Percentiles rank a stretch among this genome's conserved stretches.
phyloP scores from a whole-genome alignment of 805 yeast genomes.

The Wickerhamomyces pijperi region DNA sequence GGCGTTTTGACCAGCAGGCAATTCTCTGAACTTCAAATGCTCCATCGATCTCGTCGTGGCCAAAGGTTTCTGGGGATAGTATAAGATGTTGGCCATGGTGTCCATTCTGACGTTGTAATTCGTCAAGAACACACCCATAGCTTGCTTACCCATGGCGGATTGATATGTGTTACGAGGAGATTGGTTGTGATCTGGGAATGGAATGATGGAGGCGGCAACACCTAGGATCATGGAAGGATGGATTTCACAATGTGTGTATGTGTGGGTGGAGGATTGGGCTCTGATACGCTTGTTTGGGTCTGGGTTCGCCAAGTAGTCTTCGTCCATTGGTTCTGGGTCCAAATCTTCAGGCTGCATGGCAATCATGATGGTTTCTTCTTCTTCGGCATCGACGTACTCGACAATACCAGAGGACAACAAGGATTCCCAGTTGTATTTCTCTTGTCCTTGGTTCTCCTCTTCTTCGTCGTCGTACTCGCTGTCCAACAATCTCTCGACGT shows the following conservation, averaged over 20 bases:
- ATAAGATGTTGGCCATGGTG: slow-evolving; percentile 96
- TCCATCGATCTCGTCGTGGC: slow-evolving; percentile 99
- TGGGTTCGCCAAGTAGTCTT: slow-evolving; percentile 19
- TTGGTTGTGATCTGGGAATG: slow-evolving; percentile 99
- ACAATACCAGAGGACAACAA: slow-evolving; percentile 78
- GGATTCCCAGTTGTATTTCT: slow-evolving; percentile 84
- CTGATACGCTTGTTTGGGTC: slow-evolving; percentile 73
- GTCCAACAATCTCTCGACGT: slow-evolving; percentile 59
- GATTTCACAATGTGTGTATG: slow-evolving; percentile 97
- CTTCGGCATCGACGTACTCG: slow-evolving; percentile 97
- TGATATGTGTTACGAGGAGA: slow-evolving; percentile 99
- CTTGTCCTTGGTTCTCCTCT: slow-evolving; percentile 2
- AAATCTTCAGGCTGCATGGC: slow-evolving; percentile 98
- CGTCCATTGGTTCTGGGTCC: slow-evolving; percentile 44
- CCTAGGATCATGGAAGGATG: slow-evolving; percentile 99
- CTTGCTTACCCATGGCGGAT: slow-evolving; percentile 99
- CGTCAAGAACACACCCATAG: slow-evolving; percentile 97
- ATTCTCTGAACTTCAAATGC: slow-evolving; percentile 88
- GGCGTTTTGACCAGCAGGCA: slow-evolving; percentile 99
- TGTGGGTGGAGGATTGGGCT: slow-evolving; percentile 51
- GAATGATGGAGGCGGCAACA: slow-evolving; percentile 97
- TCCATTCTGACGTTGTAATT: slow-evolving; percentile 97
- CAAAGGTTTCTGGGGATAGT: slow-evolving; percentile 95
- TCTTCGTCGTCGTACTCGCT: slow-evolving; percentile 41
- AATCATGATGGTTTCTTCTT: slow-evolving; percentile 95